Base-by-base conservation (phyloP, 225 moss, liverwort and hornwort species). In the Climacium dendroides region DNA sequence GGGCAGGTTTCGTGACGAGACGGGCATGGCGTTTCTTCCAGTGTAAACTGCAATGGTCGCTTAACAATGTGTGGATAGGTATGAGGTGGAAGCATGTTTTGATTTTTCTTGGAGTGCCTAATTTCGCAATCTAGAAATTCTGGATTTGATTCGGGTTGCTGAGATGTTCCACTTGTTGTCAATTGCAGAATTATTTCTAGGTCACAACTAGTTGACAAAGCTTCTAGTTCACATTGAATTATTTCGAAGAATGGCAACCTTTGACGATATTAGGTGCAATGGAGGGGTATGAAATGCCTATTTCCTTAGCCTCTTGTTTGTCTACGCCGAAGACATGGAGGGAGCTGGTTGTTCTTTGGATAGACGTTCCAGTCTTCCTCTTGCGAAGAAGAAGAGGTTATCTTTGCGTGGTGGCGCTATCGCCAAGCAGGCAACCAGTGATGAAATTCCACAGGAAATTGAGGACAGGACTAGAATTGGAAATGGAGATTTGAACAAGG, bases 351-450 rank as follows among this genome's bases (percentile, higher is more conserved):
- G 58, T 39, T 86, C 83, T 58, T 63, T 82, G 78, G 89, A 85
- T 29, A 85, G 47, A 6, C 57, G 50, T 37, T 62, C 35, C 26
- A 74, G 55, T 53, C 48, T 74, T 60, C 81, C 81, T 82, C 70
- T 86, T 64, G 89, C 89, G 39, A 93, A 90, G 87, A 93, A 92
- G 90, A 93, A 87, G 86, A 90, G 89, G 86, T 84, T 91, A 55
- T 89, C 90, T 6, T 87, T 90, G 80, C 88, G 89, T 69, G 88
- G 88, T 35, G 59, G 79, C 37, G 73, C 45, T 67, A 78, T 57
- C 53, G 7, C 59, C 15, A 81, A 78, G 80, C 88, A 60, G 72
- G n/a, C 80, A 58, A 57, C n/a, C 15, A 61, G 35, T 16, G 79
- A 85, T 41, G 57, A 75, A 82, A 79, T 48, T 86, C 43, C 62